Conservation (phyloP, 148 eudicot species). For the Nepenthes gracilis region DNA sequence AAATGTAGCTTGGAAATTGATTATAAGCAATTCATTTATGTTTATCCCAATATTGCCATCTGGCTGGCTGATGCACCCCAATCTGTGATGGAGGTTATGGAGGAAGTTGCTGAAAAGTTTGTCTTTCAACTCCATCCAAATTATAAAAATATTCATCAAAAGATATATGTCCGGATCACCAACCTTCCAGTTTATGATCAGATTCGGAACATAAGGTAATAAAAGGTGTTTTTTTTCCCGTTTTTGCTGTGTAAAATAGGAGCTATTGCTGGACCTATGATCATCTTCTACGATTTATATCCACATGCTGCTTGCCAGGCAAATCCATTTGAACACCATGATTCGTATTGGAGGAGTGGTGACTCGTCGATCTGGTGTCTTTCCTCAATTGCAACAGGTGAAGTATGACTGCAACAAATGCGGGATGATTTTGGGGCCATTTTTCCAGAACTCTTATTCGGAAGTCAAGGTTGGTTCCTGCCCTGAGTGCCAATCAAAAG, state of each 20-base stretch:
- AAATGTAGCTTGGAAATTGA: constrained; percentile 95
- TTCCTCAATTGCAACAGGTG: constrained; percentile 92
- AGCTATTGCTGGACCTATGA: neutral
- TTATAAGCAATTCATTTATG: constrained; percentile 76
- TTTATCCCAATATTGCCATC: constrained; percentile 87
- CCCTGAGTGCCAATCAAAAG: constrained; percentile 97
- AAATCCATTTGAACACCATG: constrained; percentile 94
- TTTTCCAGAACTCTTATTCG: constrained; percentile 84
- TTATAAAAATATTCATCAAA: constrained; percentile 82
- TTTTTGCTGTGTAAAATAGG: neutral
- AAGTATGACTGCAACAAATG: constrained; percentile 97
- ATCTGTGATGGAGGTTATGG: constrained; percentile 96
- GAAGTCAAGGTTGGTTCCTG: constrained; percentile 98
- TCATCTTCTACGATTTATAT: neutral
- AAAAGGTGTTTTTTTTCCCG: neutral
- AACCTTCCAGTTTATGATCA: constrained; percentile 91
- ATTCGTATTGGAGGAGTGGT: constrained; percentile 98
- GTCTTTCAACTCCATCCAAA: constrained; percentile 81
- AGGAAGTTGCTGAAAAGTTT: constrained; percentile 81
- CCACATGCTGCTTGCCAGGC: constrained; percentile 31
- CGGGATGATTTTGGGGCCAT: constrained; percentile 79
- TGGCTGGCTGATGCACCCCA: constrained; percentile 99
- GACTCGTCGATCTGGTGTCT: constrained; percentile 90
- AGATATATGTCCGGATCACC: constrained; percentile 73
- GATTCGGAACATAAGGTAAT: constrained; percentile 87